Evolutionary conservation across 202 grass and related monocot species (phyloP).

Genomic region (Schoenoplectus tabernaemontani): DNA sequence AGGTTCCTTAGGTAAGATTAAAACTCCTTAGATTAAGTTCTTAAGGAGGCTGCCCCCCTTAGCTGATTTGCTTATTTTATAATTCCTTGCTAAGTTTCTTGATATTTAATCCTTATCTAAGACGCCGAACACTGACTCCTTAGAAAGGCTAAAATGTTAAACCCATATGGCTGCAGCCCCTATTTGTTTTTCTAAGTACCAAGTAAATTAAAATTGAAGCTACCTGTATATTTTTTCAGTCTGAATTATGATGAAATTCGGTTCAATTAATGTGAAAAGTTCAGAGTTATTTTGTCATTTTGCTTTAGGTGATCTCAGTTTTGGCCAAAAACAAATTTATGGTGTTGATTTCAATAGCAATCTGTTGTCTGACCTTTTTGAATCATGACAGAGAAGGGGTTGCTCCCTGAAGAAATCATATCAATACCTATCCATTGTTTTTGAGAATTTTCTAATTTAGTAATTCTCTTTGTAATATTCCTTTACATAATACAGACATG

Average conservation of each 20-base stretch:
- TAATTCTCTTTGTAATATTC: constrained; percentile 11
- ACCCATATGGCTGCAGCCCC: no score
- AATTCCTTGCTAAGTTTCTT: no score
- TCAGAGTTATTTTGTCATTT: background rate
- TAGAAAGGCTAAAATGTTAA: no score
- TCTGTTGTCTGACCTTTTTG: background rate
- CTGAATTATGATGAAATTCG: background rate
- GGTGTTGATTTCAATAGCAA: background rate
- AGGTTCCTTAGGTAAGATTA: no score
- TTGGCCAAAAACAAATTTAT: background rate
- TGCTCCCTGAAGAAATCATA: background rate
- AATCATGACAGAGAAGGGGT: background rate
- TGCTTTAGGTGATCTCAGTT: no score
- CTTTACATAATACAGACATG: constrained; percentile 67
- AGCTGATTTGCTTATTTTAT: no score
- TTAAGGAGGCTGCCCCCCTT: no score
- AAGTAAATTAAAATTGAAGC: background rate
- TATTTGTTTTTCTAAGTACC: background rate
- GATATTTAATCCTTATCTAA: no score
- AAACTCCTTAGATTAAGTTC: no score
- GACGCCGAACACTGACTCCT: no score
- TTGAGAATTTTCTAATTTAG: background rate
- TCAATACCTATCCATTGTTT: background rate
- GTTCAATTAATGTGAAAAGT: background rate
- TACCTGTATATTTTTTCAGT: background rate